phyloP scores from a whole-genome alignment of 2,329 filamentous ascomycete genomes.

The Knoxdaviesia proteae region DNA sequence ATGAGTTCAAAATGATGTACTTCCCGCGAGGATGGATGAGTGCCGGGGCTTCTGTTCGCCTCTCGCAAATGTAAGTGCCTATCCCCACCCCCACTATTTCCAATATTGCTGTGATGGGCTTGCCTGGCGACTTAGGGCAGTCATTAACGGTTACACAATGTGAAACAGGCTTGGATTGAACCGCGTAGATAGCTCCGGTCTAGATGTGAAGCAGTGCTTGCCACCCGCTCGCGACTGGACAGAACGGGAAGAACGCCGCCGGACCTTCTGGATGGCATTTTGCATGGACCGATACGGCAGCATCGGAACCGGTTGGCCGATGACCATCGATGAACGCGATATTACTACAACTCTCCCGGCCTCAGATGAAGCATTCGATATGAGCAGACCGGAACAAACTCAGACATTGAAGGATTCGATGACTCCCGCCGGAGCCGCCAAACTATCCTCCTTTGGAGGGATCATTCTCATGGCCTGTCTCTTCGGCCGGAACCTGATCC shows the following conservation, averaged over 20 bases:
- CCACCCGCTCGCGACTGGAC: slow-evolving; percentile 81
- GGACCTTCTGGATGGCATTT: slow-evolving; percentile 92
- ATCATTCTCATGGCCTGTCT: slow-evolving; percentile 73
- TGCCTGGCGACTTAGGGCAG: neutral
- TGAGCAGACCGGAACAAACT: slow-evolving; percentile 54
- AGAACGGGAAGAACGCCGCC: slow-evolving; percentile 71
- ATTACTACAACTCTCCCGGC: slow-evolving; percentile 70
- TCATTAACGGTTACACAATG: slow-evolving; percentile 13
- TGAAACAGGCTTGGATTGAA: slow-evolving; percentile 67
- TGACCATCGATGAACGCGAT: slow-evolving; percentile 81
- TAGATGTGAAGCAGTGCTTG: slow-evolving; percentile 86
- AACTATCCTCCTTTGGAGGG: slow-evolving; percentile 58
- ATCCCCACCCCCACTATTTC: neutral
- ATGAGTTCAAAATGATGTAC: slow-evolving; percentile 96
- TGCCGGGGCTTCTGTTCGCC: slow-evolving; percentile 57
- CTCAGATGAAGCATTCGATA: slow-evolving; percentile 67
- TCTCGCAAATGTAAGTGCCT: slow-evolving; percentile 54
- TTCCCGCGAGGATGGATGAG: slow-evolving; percentile 94
- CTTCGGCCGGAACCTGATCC: slow-evolving; percentile 76
- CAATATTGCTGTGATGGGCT: neutral
- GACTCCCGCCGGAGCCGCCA: slow-evolving; percentile 47
- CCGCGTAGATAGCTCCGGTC: slow-evolving; percentile 56
- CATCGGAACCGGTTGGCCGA: slow-evolving; percentile 93
- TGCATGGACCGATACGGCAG: slow-evolving; percentile 81
- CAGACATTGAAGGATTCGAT: slow-evolving; percentile 50